These are phyloP conservation scores for Moniliophthora roreri DNA, from an alignment of 1,284 basidiomycete genomes.

Conservation along the genomic window DNA sequence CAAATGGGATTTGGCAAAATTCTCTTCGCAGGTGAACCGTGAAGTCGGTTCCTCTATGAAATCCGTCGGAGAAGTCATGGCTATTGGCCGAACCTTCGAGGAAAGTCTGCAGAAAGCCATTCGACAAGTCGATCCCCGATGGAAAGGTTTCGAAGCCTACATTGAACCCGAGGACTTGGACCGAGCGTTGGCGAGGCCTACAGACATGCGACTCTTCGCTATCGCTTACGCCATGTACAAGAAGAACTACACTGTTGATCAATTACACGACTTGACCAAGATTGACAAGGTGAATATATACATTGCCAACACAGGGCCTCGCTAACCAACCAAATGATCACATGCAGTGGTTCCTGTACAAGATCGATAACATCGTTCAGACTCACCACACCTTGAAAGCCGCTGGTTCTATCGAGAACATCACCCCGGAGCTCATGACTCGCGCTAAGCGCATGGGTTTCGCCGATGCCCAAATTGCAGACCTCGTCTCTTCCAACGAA, in stretches of 20 bases:
- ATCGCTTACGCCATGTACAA: constrained; percentile 98
- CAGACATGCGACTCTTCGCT: constrained; percentile 93
- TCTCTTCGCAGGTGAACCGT: constrained; percentile 90
- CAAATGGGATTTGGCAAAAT: constrained; percentile 99
- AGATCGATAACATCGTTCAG: constrained; percentile 96
- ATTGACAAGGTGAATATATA: constrained; percentile 81
- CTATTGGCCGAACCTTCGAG: constrained; percentile 98
- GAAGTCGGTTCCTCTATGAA: constrained; percentile 99
- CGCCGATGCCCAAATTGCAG: constrained; percentile 90
- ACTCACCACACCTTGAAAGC: constrained; percentile 75
- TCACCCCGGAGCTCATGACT: constrained; percentile 72
- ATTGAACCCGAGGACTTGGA: constrained; percentile 84
- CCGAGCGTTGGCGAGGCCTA: constrained; percentile 73
- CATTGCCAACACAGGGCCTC: not conserved
- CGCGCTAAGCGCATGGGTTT: constrained; percentile 93
- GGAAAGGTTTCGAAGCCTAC: constrained; percentile 83
- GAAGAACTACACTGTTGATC: constrained; percentile 88
- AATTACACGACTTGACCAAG: constrained; percentile 92
- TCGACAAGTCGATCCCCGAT: constrained; percentile 92
- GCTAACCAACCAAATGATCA: constrained; percentile 1
- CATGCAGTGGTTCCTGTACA: constrained; percentile 93
- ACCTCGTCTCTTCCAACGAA: constrained; percentile 71
- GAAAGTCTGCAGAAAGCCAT: constrained; percentile 99
- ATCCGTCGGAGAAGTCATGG: constrained; percentile 99
- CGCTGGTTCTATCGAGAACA: constrained; percentile 64